These are phyloP conservation scores for Pyrenopolyporus hunteri DNA, from an alignment of 495 filamentous ascomycete genomes.

Conservation along the genomic window DNA sequence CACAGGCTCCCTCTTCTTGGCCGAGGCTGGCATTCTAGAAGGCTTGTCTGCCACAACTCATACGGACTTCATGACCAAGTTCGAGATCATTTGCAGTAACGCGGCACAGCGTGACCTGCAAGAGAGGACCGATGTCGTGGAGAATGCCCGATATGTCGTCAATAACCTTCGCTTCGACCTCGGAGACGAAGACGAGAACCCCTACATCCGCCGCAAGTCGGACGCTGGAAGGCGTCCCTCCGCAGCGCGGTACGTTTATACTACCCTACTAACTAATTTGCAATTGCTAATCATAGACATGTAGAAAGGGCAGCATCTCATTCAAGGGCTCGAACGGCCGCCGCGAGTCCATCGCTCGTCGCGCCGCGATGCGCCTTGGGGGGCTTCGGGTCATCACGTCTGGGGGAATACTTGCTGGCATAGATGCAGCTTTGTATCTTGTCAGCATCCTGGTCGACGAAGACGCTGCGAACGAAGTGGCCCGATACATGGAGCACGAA, in stretches of 20 bases:
- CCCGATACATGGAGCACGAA: conserved; percentile 69
- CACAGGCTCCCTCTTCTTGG: conserved; percentile 76
- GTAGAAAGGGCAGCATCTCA: conserved; percentile 72
- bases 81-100: conserved; percentile 73
- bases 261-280: background rate
- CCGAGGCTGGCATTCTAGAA: conserved; percentile 70
- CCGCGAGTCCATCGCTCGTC: conserved; percentile 70
- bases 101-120: conserved; percentile 60
- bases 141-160: conserved; percentile 76
- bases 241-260: conserved; percentile 59
- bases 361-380: conserved; percentile 68
- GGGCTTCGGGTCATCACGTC: conserved; percentile 77
- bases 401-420: conserved; percentile 75
- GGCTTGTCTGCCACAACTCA: conserved; percentile 79
- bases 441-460: conserved; percentile 73
- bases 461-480: conserved; percentile 71
- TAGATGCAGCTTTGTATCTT: conserved; percentile 80
- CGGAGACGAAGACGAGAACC: conserved; percentile 75
- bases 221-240: conserved; percentile 65
- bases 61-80: conserved; percentile 62
- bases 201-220: conserved; percentile 71
- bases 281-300: conserved; percentile 23
- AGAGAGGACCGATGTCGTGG: conserved; percentile 74
- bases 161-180: conserved; percentile 80
- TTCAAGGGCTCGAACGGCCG: conserved; percentile 67